Evolutionary conservation across 2,329 filamentous ascomycete species (phyloP).

Genomic region (Apiospora aurea): DNA sequence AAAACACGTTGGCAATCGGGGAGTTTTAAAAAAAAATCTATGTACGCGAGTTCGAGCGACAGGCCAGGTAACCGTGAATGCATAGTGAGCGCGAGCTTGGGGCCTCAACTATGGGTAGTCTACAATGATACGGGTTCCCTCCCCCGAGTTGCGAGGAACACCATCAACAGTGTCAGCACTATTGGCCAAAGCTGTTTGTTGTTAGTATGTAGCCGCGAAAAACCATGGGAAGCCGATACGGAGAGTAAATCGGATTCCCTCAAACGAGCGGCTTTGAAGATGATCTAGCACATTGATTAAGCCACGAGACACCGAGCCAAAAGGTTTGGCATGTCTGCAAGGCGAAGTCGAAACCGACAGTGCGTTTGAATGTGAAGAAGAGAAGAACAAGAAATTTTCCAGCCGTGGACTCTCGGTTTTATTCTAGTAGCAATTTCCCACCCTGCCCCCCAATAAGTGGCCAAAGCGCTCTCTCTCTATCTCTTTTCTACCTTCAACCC

Average conservation of each 20-base stretch:
- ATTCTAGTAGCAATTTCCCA: constrained; percentile 2
- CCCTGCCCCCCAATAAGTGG: background rate
- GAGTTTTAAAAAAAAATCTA: too few species aligned
- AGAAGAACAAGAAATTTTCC: constrained; percentile 24
- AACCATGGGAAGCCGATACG: constrained; percentile 46
- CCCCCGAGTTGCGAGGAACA: background rate
- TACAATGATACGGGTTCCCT: background rate
- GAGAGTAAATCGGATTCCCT: constrained; percentile 40
- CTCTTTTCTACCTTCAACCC: too few species aligned
- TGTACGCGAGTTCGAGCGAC: background rate
- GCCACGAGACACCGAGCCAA: constrained; percentile 36
- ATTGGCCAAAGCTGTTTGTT: background rate
- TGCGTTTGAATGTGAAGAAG: constrained; percentile 45
- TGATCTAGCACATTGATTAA: constrained; percentile 43
- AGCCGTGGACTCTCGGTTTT: background rate
- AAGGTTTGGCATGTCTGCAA: constrained; percentile 36
- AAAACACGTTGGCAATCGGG: background rate
- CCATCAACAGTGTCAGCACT: background rate
- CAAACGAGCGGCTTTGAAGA: constrained; percentile 44
- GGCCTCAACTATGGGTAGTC: too few species aligned
- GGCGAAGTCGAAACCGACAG: constrained; percentile 37
- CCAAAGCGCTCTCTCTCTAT: too few species aligned
- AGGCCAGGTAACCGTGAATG: background rate
- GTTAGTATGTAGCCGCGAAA: constrained; percentile 41
- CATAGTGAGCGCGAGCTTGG: background rate